These are phyloP conservation scores for Kwoniella sp. DNA, from an alignment of 768 basidiomycete species.

Conservation along the genomic window DNA sequence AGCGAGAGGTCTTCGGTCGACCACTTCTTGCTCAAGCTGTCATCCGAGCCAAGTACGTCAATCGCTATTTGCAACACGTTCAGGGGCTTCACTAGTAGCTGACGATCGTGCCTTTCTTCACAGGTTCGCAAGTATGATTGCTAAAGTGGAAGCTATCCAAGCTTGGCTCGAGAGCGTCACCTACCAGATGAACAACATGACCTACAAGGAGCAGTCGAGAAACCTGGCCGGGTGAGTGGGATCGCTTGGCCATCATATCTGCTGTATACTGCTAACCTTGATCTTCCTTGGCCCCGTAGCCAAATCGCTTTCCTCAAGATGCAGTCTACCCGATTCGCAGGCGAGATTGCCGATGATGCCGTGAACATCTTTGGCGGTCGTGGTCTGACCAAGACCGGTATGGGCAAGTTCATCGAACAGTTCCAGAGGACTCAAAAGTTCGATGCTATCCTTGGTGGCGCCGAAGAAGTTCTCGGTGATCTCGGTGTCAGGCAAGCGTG, in stretches of 20 bases:
- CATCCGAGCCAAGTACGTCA: constrained; percentile 70
- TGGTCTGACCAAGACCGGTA: constrained; percentile 74
- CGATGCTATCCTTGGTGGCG: constrained; percentile 54
- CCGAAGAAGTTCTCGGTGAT: constrained; percentile 53
- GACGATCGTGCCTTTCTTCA: not conserved
- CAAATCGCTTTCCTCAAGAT: constrained; percentile 81
- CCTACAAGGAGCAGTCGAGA: constrained; percentile 72
- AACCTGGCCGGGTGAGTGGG: constrained; percentile 66
- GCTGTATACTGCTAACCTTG: no score
- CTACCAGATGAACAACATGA: constrained; percentile 85
- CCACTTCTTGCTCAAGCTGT: constrained; percentile 76
- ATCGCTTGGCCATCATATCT: no score
- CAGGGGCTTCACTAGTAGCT: not conserved
- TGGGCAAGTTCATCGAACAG: constrained; percentile 54
- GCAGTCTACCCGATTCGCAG: constrained; percentile 72
- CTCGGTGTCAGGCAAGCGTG: constrained; percentile 55
- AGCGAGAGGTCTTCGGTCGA: constrained; percentile 90
- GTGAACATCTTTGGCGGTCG: constrained; percentile 81
- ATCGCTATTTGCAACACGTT: not conserved
- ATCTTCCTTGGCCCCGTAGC: not conserved
- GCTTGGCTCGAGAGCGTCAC: constrained; percentile 86
- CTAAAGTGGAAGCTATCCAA: constrained; percentile 77
- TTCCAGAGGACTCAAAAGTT: constrained; percentile 56
- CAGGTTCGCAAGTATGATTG: constrained; percentile 79
- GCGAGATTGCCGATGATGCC: constrained; percentile 79